Evolutionary conservation across 768 basidiomycete species (phyloP).

Genomic region (Ramaria rubella): DNA sequence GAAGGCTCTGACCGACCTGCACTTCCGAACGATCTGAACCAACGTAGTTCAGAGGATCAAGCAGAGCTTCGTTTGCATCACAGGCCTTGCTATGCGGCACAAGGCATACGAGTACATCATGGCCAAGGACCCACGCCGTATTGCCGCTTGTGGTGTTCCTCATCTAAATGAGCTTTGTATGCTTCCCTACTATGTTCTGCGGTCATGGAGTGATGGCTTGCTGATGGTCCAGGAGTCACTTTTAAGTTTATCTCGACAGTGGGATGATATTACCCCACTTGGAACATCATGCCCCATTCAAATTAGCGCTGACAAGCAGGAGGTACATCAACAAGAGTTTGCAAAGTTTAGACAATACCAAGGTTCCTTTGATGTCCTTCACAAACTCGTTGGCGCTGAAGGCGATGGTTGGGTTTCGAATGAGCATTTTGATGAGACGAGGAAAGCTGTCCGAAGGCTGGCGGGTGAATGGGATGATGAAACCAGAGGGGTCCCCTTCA

Average conservation of each 20-base stretch:
- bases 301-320: not conserved
- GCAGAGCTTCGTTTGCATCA: not conserved
- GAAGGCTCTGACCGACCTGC: not conserved
- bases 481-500: not conserved
- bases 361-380: not conserved
- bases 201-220: slow-evolving; percentile 1
- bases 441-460: not conserved
- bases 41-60: not conserved
- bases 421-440: not conserved
- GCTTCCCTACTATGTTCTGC: not conserved
- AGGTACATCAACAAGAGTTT: not conserved
- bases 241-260: not conserved
- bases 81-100: slow-evolving; percentile 2
- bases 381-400: not conserved
- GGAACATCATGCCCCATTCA: not conserved
- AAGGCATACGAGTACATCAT: not conserved
- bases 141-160: not conserved
- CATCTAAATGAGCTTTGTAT: not conserved
- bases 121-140: not conserved
- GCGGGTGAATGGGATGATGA: not conserved
- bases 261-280: not conserved
- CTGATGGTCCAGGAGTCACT: not conserved
- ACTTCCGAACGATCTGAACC: not conserved
- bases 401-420: slow-evolving; percentile 2
- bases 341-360: not conserved